Evolutionary conservation across 768 basidiomycete species (phyloP).

Genomic region (Boletellus sp.): DNA sequence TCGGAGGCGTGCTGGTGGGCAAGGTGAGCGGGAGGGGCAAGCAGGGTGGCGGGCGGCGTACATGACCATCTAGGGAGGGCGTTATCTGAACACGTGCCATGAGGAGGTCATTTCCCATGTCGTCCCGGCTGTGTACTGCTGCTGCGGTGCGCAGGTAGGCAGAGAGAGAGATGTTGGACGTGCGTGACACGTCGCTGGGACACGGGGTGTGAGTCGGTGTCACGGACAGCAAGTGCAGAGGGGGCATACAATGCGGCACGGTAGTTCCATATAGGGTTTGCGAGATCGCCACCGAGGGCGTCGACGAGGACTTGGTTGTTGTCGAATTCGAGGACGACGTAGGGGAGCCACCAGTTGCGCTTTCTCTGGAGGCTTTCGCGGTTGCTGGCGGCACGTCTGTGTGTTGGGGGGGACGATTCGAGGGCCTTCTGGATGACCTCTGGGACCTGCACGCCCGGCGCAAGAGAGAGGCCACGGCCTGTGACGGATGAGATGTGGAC

Average conservation of each 20-base stretch:
- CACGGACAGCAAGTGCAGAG: background rate
- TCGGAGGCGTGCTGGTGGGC: constrained; percentile 69
- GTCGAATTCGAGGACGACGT: constrained; percentile 95
- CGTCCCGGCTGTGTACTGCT: constrained; percentile 68
- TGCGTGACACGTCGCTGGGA: constrained; percentile 87
- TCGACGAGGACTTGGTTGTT: constrained; percentile 97
- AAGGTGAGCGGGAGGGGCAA: constrained; percentile 3
- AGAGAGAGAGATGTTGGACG: constrained; percentile 87
- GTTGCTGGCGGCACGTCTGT: constrained; percentile 61
- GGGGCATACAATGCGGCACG: constrained; percentile 84
- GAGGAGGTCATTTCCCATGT: constrained; percentile 96
- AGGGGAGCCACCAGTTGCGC: constrained; percentile 94
- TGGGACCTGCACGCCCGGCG: constrained; percentile 76
- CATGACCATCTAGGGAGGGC: constrained; percentile 76
- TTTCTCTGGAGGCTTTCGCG: constrained; percentile 91
- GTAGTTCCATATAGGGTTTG: constrained; percentile 92
- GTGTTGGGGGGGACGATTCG: constrained; percentile 51
- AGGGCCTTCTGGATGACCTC: constrained; percentile 83
- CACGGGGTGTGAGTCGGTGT: constrained; percentile 4
- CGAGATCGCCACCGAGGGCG: constrained; percentile 91
- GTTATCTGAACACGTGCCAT: constrained; percentile 91
- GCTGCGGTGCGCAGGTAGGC: constrained; percentile 86
- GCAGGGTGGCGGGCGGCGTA: constrained; percentile 32
- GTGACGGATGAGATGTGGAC: background rate
- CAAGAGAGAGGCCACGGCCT: constrained; percentile 80